Evolutionary conservation across 352 stramenopile species (phyloP), one percentile per base, ranked within the genome.

Genomic region (Paralagenidium karlingii): DNA sequence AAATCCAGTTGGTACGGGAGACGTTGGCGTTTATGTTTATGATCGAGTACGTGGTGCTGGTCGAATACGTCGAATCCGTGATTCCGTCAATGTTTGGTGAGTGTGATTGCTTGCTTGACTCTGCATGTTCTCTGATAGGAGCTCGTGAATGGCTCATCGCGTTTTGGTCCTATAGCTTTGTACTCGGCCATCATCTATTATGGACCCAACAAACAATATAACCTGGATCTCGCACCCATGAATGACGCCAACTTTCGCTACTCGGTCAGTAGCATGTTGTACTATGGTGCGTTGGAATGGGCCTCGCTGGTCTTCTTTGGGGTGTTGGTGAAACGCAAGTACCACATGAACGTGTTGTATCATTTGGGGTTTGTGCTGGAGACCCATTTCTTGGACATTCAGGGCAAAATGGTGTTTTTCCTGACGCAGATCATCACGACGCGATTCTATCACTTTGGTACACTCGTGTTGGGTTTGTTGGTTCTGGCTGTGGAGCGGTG

Each of bases 301-400:
- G n/a, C 59, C 5, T 50, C 59, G 12, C 36, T 69, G n/a, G n/a
- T n/a, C n/a, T n/a, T n/a, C n/a, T n/a, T n/a, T n/a, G n/a, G n/a
- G n/a, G n/a, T n/a, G n/a, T n/a, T n/a, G n/a, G n/a, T n/a, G n/a
- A n/a, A n/a, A n/a, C n/a, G n/a, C n/a, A n/a, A n/a, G n/a, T n/a
- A n/a, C n/a, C n/a, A n/a, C n/a, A n/a, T n/a, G n/a, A n/a, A n/a
- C n/a, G n/a, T n/a, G 2, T 3, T 61, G 6, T 46, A 66, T n/a
- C 58, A 58, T 9, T 21, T 73, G 12, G 57, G 53, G 25, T 68
- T 71, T 19, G 53, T 65, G 9, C 34, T 71, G 11, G 57, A 65
- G 31, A 63, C 42, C 4, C 57, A 71, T 24, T 43, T 34, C n/a
- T 27, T 55, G 20, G 30, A 58, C 8, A 49, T 64, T 19, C 47